phyloP scores from a whole-genome alignment of 345 rosid genomes.

The Hibiscus mutabilis region DNA sequence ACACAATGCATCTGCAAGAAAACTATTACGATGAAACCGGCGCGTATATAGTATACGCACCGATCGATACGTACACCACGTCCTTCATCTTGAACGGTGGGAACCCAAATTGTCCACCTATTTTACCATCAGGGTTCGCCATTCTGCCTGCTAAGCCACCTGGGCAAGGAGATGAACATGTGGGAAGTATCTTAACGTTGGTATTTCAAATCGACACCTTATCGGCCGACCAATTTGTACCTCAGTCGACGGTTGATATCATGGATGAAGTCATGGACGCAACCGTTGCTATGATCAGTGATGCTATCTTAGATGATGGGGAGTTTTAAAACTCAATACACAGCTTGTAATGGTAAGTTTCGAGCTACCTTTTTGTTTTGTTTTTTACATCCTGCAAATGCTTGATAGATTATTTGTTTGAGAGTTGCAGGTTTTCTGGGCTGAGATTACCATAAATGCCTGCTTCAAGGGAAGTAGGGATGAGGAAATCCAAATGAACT shows the following conservation, averaged over 20 bases:
- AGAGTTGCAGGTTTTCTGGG: no score
- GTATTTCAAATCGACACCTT: slow-evolving; percentile 22
- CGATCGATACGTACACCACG: slow-evolving; percentile 21
- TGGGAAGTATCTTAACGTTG: slow-evolving; percentile 31
- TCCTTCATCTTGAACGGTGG: slow-evolving; percentile 23
- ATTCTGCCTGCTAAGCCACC: slow-evolving; percentile 27
- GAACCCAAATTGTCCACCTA: slow-evolving; percentile 15
- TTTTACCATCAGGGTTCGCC: slow-evolving; percentile 40
- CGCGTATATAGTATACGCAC: slow-evolving; percentile 35
- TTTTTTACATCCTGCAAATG: no score
- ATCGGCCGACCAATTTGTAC: neutral
- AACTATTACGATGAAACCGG: slow-evolving; percentile 21
- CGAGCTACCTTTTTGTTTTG: no score
- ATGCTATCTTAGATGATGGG: neutral
- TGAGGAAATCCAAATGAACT: no score
- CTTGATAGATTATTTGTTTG: no score
- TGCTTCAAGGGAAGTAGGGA: no score
- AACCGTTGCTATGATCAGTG: neutral
- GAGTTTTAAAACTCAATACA: no score
- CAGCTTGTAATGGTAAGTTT: no score
- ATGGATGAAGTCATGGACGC: neutral
- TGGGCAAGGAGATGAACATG: neutral
- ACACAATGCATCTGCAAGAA: slow-evolving; percentile 33
- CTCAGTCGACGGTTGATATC: neutral
- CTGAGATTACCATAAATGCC: no score